These are phyloP conservation scores for Thymus mandschuricus DNA, from an alignment of 257 asterid genomes.

Conservation along the genomic window DNA sequence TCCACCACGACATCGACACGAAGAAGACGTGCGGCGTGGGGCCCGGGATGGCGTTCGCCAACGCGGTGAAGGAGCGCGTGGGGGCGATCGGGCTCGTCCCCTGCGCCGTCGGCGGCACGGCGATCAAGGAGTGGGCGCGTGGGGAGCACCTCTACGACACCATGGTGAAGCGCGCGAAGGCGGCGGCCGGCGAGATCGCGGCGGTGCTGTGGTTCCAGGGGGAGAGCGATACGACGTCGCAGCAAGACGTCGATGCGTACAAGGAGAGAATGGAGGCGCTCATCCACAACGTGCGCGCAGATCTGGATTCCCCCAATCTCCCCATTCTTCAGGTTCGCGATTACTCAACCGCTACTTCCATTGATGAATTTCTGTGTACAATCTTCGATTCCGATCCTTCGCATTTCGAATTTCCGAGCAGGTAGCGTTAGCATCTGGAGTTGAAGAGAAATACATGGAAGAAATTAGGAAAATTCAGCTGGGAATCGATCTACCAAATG, in stretches of 20 bases:
- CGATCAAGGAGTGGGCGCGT: constrained; percentile 83
- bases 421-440: constrained; percentile 83
- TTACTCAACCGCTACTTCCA: neutral
- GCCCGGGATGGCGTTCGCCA: constrained; percentile 88
- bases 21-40: constrained; percentile 86
- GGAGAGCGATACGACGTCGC: constrained; percentile 78
- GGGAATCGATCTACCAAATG: constrained; percentile 61
- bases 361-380: neutral
- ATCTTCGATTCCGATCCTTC: too few relatives aligned
- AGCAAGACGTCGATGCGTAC: constrained; percentile 56
- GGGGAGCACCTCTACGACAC: constrained; percentile 62
- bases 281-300: constrained; percentile 55
- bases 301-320: constrained; percentile 63
- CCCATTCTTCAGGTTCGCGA: constrained; percentile 68
- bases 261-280: constrained; percentile 62
- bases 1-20: constrained; percentile 82
- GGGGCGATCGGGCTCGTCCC: constrained; percentile 74
- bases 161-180: constrained; percentile 69
- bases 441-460: constrained; percentile 39
- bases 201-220: constrained; percentile 95
- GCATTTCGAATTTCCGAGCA: constrained; percentile 5
- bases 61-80: constrained; percentile 58
- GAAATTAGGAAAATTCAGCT: constrained; percentile 62
- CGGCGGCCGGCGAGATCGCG: constrained; percentile 57
- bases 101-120: constrained; percentile 94